Base-by-base conservation (phyloP, 2,329 filamentous ascomycete species). In the Fusarium heterosporum region DNA sequence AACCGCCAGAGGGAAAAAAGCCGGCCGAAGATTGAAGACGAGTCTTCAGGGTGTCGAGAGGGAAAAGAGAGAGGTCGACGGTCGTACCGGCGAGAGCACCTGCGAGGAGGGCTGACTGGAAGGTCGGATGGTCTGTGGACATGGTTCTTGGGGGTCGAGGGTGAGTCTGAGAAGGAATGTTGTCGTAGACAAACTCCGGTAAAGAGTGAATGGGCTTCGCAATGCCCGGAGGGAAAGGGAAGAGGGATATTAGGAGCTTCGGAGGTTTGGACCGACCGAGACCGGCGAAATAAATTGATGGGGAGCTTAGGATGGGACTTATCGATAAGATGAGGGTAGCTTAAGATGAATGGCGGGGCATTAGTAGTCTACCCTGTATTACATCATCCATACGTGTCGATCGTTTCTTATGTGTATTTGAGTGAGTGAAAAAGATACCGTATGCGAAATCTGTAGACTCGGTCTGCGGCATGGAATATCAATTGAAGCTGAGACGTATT, bases 11-110 rank as follows among this genome's bases (percentile, higher is more conserved):
- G 55, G 91, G 85, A 75, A 93, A 88, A 83, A 97, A 93, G 77
- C 90, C 89, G 56, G 85, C 78, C 46, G 87, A 87, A 66, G 93
- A 93, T 82, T 99, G 96, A 8, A 99, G 92, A 16, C 96, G 93
- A 41, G 96, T 99, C 82, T 99, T 99, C 76, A 99, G 90, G 0
- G 96, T 99, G 86, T 99, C 96, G 84, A 99, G 93, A 1, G 96
- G 96, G 83, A 92, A 99, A 76, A 99, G 92, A 55, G 93, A 93
- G 74, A 97, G 90, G 86, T 99, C 96, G 79, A 98, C 96, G 14
- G 94, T 97, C 46, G 96, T 96, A 76, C 96, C 96, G 70, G 96
- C 96, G 70, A 97, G 83, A 75, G 90, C 96, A 78, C 96, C 96
- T 71, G 96, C 93, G 84, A 90, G 78, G 73, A 90, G 87, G 74